Conservation (phyloP, 2,329 filamentous ascomycete genomes). For the Myotisia sp. region DNA sequence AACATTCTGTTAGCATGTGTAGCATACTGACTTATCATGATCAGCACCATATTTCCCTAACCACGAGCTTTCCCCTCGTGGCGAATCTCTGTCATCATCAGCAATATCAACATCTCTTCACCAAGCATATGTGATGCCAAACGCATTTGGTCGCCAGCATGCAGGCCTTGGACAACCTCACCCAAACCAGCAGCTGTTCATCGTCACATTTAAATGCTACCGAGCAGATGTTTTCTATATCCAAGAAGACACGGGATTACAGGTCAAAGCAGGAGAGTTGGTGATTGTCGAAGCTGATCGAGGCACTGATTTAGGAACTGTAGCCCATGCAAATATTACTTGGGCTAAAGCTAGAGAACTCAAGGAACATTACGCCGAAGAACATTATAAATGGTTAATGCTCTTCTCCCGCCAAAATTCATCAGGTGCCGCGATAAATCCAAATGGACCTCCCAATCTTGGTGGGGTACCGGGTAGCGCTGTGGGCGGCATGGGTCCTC, state of each 20-base stretch:
- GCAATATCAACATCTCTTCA: conserved; percentile 25
- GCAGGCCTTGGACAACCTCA: conserved; percentile 23
- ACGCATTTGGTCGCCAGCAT: conserved; percentile 26
- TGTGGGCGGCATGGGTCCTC: conserved; percentile 64
- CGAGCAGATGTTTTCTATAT: conserved; percentile 94
- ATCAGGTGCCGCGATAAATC: conserved; percentile 28
- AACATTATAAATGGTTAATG: conserved; percentile 97
- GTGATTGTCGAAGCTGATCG: conserved; percentile 97
- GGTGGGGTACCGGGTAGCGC: conserved; percentile 54
- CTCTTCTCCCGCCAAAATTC: conserved; percentile 78
- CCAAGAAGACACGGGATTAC: conserved; percentile 83
- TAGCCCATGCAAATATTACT: conserved; percentile 74
- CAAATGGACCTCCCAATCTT: conserved; percentile 46
- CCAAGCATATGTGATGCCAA: conserved; percentile 27
- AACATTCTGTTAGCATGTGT: background rate
- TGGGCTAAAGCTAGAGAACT: conserved; percentile 76
- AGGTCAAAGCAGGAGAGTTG: conserved; percentile 78
- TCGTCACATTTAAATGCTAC: conserved; percentile 93
- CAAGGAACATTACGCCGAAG: conserved; percentile 82
- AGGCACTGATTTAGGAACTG: conserved; percentile 86
- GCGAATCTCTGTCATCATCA: conserved; percentile 20
- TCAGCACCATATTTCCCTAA: conserved; percentile 32
- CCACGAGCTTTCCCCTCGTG: conserved; percentile 23
- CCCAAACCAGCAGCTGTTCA: conserved; percentile 47
- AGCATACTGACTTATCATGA: background rate